Base-by-base conservation (phyloP, 139 green algal genomes). In the Chlamydomonas sp. region DNA sequence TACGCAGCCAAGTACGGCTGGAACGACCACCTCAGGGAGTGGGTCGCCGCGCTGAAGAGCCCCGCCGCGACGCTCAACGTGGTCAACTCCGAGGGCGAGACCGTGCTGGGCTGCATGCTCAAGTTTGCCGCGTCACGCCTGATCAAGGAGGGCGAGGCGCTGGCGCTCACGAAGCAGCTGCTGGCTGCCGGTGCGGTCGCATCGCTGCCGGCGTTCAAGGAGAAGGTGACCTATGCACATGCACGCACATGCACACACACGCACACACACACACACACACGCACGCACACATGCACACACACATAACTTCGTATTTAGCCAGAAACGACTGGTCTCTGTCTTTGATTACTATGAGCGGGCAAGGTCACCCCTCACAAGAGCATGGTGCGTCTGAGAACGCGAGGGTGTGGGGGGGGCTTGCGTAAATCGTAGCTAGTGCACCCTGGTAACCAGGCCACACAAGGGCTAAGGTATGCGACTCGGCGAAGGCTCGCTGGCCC, bases 1-100 rank as follows among this genome's bases (percentile, higher is more conserved):
- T 72, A 66, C 33, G 68, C 62, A 2, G 75, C 75, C 57, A 73
- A 76, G 48, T 74, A 68, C 49, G 71, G 67, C 20, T 82, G 76
- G 71, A 62, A 76, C 10, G 71, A 78, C 33, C 54, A 69, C n/a
- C 36, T 75, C 48, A 57, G 62, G 36, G 28, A 30, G 20, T 73
- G 43, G 54, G 1, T 76, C 6, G 36, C 35, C n/a, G 2, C 28
- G 24, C 3, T 29, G n/a, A 6, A 43, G 20, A 34, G 3, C 34
- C 13, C 4, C 0, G 65, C 5, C 1, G 35, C 38, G 48, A 59
- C 50, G n/a, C 64, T 80, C 6, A 75, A 76, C 64, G 26, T 28
- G 13, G 37, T 31, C 13, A 72, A 72, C 39, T 68, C 38, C 28
- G 28, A 69, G 24, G 70, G 76, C 20, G 71, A 81, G 54, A 81